A percentile compares a stretch with the other conserved stretches of the same genome.
Conservation (phyloP, 805 yeast species). For the Saccharomycopsis oosterbeekiorum region DNA sequence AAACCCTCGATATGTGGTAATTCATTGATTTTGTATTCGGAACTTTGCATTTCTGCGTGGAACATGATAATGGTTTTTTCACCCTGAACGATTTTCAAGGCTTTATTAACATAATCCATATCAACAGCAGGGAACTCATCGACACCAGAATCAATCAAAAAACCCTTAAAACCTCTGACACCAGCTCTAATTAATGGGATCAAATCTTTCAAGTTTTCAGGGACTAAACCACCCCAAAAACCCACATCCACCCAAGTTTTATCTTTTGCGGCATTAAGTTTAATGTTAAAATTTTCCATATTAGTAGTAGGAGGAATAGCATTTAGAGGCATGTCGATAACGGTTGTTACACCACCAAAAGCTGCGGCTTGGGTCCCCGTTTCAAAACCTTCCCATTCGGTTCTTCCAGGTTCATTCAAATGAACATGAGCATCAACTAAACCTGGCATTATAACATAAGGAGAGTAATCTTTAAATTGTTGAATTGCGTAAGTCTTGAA, state of each 20-base stretch:
- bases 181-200: slow-evolving; percentile 74
- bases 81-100: slow-evolving; percentile 54
- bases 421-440: slow-evolving; percentile 92
- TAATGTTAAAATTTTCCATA: slow-evolving; percentile 60
- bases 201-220: slow-evolving; percentile 60
- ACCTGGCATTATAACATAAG: slow-evolving; percentile 72
- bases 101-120: slow-evolving; percentile 52
- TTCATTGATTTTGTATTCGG: slow-evolving; percentile 3
- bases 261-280: slow-evolving; percentile 67
- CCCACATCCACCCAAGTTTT: slow-evolving; percentile 91
- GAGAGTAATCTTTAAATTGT: slow-evolving; percentile 35
- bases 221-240: slow-evolving; percentile 94
- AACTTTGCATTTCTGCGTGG: slow-evolving; percentile 80
- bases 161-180: slow-evolving; percentile 90
- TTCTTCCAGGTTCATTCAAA: slow-evolving; percentile 93
- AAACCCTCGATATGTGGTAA: slow-evolving; percentile 17
- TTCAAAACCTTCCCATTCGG: slow-evolving; percentile 98
- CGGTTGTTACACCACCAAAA: slow-evolving; percentile 93
- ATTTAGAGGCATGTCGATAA: slow-evolving; percentile 91
- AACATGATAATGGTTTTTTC: slow-evolving; percentile 71
- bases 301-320: slow-evolving; percentile 95
- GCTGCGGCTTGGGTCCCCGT: slow-evolving; percentile 94
- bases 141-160: slow-evolving; percentile 89
- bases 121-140: slow-evolving; percentile 86
- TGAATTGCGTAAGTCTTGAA: slow-evolving; percentile 23